Base-by-base conservation (phyloP, 1,284 basidiomycete species). In the Bondarzewia mesenterica region DNA sequence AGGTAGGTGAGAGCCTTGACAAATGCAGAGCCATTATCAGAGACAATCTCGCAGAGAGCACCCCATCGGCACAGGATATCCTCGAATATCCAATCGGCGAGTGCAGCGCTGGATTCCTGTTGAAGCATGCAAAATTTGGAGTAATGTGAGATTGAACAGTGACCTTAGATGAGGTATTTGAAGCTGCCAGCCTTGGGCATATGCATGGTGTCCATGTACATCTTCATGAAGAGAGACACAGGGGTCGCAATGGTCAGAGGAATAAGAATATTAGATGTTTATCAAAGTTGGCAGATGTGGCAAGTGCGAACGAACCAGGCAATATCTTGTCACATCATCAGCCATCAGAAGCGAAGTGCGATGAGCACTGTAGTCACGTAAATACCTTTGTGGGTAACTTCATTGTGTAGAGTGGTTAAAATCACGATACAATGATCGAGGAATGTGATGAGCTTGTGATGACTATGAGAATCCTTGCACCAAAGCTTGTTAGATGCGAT, bases 291-390 rank as follows among this genome's bases (percentile, higher is more conserved):
- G 45, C 71, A 72, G 32, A 59, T 36, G 37, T 69, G 63, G 50
- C 70, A 72, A 0, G 68, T 66, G 0, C 48, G 23, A 3, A 72
- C 48, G 47, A 61, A 66, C 59, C 62, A 63, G 2, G 57, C 46
- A 8, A 70, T 50, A 46, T 72, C 61, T 0, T 48, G 38, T 2
- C 57, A 44, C 14, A 63, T 12, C 1, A 49, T 37, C 1, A 60
- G 64, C 64, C 64, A 65, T 56, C 56, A 65, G 50, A 65, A 63
- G 4, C 57, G 50, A 32, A 54, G 46, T 0, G 20, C 4, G n/a
- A 61, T 10, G 3, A 54, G 37, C 6, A 29, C 3, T 14, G 2
- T 6, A 21, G 39, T 41, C 5, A 12, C 39, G 23, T 5, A 41
- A 12, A 41, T 6, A 8, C 39, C 39, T 4, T 41, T 15, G 23